Base-by-base conservation (phyloP, 768 basidiomycete species). In the Lactifluus hygrophoroides region DNA sequence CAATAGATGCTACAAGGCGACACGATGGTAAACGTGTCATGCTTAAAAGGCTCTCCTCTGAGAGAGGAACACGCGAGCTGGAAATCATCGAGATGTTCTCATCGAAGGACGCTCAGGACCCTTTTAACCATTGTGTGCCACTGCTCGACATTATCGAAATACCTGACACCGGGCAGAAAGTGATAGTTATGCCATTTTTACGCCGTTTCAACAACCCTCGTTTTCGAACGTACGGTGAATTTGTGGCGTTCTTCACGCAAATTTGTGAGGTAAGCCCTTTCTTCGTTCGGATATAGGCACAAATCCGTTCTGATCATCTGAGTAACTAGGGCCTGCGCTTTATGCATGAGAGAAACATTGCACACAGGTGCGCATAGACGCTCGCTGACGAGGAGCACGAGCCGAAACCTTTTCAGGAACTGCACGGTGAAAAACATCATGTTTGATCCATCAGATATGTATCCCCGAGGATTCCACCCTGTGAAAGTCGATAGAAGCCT, bases 1-100 rank as follows among this genome's bases (percentile, higher is more conserved):
- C 66, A 7, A 58, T 72, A 13, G 75, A 75, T 58, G 75, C 66
- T 0, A 63, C 62, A 0, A 68, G 73, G 1, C 5, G 62, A 8
- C 53, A 38, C 8, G 73, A 76, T 54, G 68, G 67, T 5, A 34
- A 51, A 1, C 65, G 30, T 9, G 70, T 77, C 14, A 30, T 51
- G 0, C 56, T 78, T 28, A 77, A 76, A 52, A 32, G 58, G 17
- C 28, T 72, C 1, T 11, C 44, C 5, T 28, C 11, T 0, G 42
- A 40, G 3, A 37, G 46, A 21, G 46, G 37, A 7, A 37, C 54
- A 0, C 14, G 66, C 0, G 76, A 78, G 37, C 51, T 68, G 11
- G 60, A 68, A 1, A 73, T 77, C 34, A 62, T 54, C 0, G 45
- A 59, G 66, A 67, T 64, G 13, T 67, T 66, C 52, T 70, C 11